Conservation (phyloP, 2,329 filamentous ascomycete species). For the Trichoderma polysporum region DNA sequence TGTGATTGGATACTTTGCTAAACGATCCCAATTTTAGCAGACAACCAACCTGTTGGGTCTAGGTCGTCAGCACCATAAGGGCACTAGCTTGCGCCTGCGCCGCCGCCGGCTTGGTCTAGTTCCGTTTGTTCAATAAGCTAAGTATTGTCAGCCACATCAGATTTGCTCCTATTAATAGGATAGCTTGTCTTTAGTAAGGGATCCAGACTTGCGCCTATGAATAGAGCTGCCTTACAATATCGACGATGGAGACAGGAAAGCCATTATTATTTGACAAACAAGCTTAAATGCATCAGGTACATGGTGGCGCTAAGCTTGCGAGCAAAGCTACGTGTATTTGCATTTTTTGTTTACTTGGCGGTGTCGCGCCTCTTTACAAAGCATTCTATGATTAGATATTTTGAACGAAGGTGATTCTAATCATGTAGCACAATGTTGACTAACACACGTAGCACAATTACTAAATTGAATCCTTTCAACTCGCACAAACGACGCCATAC, state of each 20-base stretch:
- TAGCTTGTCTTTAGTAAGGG: neutral
- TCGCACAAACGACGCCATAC: neutral
- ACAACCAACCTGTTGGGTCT: neutral
- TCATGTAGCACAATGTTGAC: neutral
- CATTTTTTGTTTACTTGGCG: neutral
- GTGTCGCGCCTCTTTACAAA: slow-evolving; percentile 4
- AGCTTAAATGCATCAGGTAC: neutral
- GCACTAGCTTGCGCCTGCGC: slow-evolving; percentile 4
- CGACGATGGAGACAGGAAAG: neutral
- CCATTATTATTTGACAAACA: neutral
- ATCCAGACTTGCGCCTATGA: neutral
- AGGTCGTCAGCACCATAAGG: slow-evolving; percentile 7
- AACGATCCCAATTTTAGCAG: neutral
- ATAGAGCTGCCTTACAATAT: neutral
- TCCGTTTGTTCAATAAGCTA: neutral
- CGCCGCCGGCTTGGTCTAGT: slow-evolving; percentile 9
- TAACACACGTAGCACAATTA: neutral
- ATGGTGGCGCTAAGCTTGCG: neutral
- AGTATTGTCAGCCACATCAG: slow-evolving; percentile 2
- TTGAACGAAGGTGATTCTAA: neutral
- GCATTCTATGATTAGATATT: slow-evolving; percentile 5
- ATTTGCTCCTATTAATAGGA: slow-evolving; percentile 13
- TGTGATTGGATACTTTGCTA: neutral
- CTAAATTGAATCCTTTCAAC: neutral
- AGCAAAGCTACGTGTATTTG: neutral